phyloP scores from a whole-genome alignment of 768 basidiomycete species.

The Hericium erinaceus region DNA sequence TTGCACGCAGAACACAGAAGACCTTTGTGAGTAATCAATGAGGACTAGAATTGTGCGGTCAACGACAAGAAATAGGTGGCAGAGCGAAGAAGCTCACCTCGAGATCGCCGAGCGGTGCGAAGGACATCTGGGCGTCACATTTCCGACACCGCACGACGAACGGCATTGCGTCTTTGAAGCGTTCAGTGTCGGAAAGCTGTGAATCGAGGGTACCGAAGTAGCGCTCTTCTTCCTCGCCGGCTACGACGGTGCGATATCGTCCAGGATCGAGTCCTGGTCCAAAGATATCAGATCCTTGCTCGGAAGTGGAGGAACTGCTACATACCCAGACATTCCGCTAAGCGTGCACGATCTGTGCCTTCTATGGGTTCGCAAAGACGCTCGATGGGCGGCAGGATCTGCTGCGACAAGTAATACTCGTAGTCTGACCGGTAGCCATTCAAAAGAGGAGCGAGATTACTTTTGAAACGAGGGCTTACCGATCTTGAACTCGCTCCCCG shows the following conservation, averaged over 20 bases:
- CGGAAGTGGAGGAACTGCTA: slow-evolving; percentile 2
- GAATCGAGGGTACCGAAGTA: slow-evolving; percentile 79
- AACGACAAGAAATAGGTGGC: neutral
- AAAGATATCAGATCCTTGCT: neutral
- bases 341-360: slow-evolving; percentile 82
- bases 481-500: slow-evolving; percentile 56
- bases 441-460: neutral
- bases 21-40: slow-evolving; percentile 56
- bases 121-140: slow-evolving; percentile 54
- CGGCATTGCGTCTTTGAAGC: slow-evolving; percentile 69
- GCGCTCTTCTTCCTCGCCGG: slow-evolving; percentile 44
- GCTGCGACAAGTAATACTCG: slow-evolving; percentile 84
- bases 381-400: slow-evolving; percentile 90
- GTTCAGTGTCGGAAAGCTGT: slow-evolving; percentile 77
- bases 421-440: slow-evolving; percentile 46
- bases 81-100: slow-evolving; percentile 31
- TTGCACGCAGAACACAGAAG: slow-evolving; percentile 64
- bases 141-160: slow-evolving; percentile 70
- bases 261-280: slow-evolving; percentile 49
- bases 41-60: slow-evolving; percentile 35
- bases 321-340: slow-evolving; percentile 92
- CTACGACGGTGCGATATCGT: slow-evolving; percentile 35
- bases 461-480: slow-evolving; percentile 35
- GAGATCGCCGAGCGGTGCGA: slow-evolving; percentile 49
- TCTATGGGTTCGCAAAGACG: slow-evolving; percentile 95